Conservation (phyloP, 192 early-diverging fungal species). For the Funneliformis geosporum region DNA sequence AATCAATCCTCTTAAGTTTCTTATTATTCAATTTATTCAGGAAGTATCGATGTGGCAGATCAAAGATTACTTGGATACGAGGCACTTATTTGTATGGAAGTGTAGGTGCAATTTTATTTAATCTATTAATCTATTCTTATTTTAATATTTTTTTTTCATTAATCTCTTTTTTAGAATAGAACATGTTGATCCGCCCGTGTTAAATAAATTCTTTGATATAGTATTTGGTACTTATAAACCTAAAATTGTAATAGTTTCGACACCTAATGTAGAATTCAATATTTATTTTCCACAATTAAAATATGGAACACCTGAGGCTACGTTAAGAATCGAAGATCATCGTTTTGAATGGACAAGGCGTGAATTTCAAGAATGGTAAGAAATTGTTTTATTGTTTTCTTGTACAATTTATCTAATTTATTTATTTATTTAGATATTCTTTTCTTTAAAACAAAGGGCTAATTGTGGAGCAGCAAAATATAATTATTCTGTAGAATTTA, state of each 20-base stretch:
- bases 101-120: conserved; percentile 41
- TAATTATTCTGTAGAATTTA: conserved; percentile 65
- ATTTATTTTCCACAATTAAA: conserved; percentile 75
- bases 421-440: not conserved
- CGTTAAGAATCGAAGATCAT: conserved; percentile 83
- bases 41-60: conserved; percentile 57
- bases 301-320: conserved; percentile 65
- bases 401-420: not conserved
- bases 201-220: conserved; percentile 59
- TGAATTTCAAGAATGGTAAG: conserved; percentile 79
- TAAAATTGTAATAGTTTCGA: conserved; percentile 67
- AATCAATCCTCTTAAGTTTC: not conserved
- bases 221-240: conserved; percentile 73
- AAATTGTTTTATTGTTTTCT: not conserved
- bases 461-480: conserved; percentile 52
- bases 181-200: conserved; percentile 64
- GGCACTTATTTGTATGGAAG: conserved; percentile 78
- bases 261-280: conserved; percentile 93
- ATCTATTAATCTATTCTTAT: not conserved
- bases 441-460: conserved; percentile 41
- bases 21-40: conserved; percentile 32
- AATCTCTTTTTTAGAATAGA: conserved; percentile 57
- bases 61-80: conserved; percentile 59
- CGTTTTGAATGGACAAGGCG: conserved; percentile 94
- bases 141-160: not conserved